phyloP scores from a whole-genome alignment of 2,329 filamentous ascomycete genomes.

The Metarhizium humberi region DNA sequence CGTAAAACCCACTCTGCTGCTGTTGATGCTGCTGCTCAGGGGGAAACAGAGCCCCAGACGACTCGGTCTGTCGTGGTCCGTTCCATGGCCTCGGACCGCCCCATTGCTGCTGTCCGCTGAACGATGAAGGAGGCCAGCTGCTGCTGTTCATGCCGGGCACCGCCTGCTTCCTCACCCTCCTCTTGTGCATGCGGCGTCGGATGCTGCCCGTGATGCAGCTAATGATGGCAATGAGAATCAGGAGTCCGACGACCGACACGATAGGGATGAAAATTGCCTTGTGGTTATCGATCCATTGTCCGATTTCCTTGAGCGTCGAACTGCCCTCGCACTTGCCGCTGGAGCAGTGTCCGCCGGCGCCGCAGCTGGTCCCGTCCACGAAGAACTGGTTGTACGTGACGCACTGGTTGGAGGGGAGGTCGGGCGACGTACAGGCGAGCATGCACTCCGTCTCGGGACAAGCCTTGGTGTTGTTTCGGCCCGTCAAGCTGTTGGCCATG shows the following conservation, averaged over 20 bases:
- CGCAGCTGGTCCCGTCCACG: constrained; percentile 81
- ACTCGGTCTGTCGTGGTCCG: not conserved
- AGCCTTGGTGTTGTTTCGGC: constrained; percentile 68
- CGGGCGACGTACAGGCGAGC: constrained; percentile 65
- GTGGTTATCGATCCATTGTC: constrained; percentile 67
- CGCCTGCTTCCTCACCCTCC: constrained; percentile 15
- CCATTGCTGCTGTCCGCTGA: constrained; percentile 3
- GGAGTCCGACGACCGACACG: constrained; percentile 57
- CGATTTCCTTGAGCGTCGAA: constrained; percentile 60
- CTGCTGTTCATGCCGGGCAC: constrained; percentile 11
- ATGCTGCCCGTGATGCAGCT: constrained; percentile 52
- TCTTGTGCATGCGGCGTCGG: constrained; percentile 15
- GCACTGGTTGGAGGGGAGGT: constrained; percentile 57
- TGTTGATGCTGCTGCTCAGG: not conserved
- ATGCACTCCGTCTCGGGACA: constrained; percentile 61
- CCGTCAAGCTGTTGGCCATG: constrained; percentile 66
- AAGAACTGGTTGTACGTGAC: constrained; percentile 81
- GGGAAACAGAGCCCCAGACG: not conserved
- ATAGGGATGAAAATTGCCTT: constrained; percentile 78
- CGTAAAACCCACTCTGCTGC: not conserved
- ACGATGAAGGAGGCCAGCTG: constrained; percentile 12
- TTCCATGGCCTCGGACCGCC: not conserved
- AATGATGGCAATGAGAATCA: constrained; percentile 60
- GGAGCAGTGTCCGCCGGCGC: constrained; percentile 66
- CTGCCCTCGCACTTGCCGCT: constrained; percentile 72